phyloP scores from a whole-genome alignment of 208 protist genomes.

The Crithidia expoeki region DNA sequence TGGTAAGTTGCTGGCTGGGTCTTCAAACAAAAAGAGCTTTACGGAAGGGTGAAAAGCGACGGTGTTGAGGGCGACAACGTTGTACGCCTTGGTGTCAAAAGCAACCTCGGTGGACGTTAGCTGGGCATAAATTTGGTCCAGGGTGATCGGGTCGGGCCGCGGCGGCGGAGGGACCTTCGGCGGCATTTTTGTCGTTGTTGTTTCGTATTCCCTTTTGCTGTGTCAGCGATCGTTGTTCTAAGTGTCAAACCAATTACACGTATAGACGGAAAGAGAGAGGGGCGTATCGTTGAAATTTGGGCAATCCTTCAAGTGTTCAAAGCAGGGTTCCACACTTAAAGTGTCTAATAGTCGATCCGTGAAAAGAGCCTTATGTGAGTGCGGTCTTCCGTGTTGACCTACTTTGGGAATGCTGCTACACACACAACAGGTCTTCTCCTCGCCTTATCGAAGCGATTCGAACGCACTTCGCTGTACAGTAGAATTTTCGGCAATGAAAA shows the following conservation, averaged over 20 bases:
- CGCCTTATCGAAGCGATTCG: no score
- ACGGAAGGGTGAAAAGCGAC: conserved; percentile 82
- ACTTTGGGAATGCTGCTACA: no score
- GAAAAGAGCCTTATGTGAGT: no score
- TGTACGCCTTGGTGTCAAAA: conserved; percentile 68
- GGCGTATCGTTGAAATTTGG: no score
- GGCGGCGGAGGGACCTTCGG: conserved; percentile 62
- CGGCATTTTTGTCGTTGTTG: conserved; percentile 31
- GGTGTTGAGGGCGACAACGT: conserved; percentile 79
- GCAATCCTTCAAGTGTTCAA: no score
- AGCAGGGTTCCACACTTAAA: no score
- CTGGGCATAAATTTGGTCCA: conserved; percentile 77
- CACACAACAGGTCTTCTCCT: no score
- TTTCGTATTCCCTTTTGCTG: no score
- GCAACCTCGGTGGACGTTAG: conserved; percentile 46
- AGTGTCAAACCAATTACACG: neutral
- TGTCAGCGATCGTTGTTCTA: neutral
- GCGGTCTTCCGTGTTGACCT: no score
- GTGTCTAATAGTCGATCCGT: no score
- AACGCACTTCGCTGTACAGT: neutral
- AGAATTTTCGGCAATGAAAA: no score
- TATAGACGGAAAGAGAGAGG: neutral
- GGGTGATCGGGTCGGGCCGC: conserved; percentile 79
- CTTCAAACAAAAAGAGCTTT: conserved; percentile 83
- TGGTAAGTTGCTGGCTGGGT: conserved; percentile 16